Percentiles rank a stretch among this genome's conserved stretches.
phyloP scores from a whole-genome alignment of 2,329 filamentous ascomycete species.

The Biscogniauxia mediterranea region DNA sequence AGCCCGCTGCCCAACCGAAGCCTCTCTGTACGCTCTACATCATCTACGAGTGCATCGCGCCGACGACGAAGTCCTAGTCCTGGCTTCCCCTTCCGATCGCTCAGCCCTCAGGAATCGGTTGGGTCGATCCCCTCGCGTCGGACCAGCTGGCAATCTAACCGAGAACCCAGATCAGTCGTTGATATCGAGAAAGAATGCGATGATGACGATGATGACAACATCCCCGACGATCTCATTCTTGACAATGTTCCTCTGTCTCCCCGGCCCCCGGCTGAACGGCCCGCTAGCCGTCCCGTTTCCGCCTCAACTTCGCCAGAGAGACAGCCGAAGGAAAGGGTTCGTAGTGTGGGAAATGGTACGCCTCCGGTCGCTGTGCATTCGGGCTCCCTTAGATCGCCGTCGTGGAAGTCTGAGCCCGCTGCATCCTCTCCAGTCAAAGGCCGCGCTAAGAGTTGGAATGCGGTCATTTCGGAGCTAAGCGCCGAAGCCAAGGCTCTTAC shows the following conservation, averaged over 20 bases:
- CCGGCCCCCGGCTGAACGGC: constrained; percentile 56
- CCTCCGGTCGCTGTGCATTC: constrained; percentile 58
- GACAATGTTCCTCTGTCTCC: constrained; percentile 83
- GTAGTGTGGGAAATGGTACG: constrained; percentile 63
- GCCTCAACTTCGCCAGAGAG: constrained; percentile 54
- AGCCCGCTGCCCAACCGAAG: constrained; percentile 33
- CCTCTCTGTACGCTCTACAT: constrained; percentile 39
- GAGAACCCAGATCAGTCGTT: constrained; percentile 63
- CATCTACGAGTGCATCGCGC: constrained; percentile 38
- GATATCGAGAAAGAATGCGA: constrained; percentile 76
- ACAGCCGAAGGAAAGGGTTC: constrained; percentile 47
- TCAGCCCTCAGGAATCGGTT: constrained; percentile 44
- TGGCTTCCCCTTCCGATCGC: constrained; percentile 36
- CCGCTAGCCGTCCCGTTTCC: constrained; percentile 52
- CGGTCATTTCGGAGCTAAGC: constrained; percentile 66
- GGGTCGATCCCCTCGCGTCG: constrained; percentile 44
- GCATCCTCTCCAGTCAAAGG: constrained; percentile 45
- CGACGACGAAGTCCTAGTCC: constrained; percentile 54
- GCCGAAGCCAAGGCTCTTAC: constrained; percentile 73
- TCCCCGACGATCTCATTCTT: constrained; percentile 75
- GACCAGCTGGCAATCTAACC: constrained; percentile 70
- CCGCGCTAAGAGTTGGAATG: constrained; percentile 72
- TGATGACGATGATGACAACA: constrained; percentile 72
- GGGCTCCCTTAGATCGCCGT: constrained; percentile 58
- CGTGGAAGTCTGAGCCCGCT: constrained; percentile 48